These are phyloP conservation scores for Tolypocladium cylindrosporum DNA, from an alignment of 2,329 filamentous ascomycete genomes.

Conservation along the genomic window DNA sequence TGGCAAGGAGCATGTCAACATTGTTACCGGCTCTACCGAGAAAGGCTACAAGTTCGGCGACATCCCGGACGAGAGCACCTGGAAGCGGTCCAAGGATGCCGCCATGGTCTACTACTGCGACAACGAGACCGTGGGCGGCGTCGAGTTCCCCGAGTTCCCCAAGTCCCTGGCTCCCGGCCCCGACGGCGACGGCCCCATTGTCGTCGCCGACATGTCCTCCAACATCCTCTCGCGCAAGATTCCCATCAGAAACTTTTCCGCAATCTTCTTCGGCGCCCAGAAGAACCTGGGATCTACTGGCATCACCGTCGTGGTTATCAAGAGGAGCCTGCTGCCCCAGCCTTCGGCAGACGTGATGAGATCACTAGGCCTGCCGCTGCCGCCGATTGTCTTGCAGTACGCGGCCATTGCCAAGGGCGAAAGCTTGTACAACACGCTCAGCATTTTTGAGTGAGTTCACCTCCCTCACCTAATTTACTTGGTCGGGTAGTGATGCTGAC, in stretches of 20 bases:
- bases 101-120: constrained; percentile 84
- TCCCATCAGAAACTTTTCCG: constrained; percentile 67
- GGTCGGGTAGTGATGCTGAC: background rate
- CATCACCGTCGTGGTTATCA: constrained; percentile 76
- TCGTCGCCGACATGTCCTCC: constrained; percentile 88
- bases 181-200: constrained; percentile 58
- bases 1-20: constrained; percentile 69
- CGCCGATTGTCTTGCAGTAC: constrained; percentile 73
- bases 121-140: constrained; percentile 90
- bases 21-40: constrained; percentile 34
- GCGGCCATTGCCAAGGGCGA: constrained; percentile 85
- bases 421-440: constrained; percentile 90
- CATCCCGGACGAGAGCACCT: constrained; percentile 68
- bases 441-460: constrained; percentile 66
- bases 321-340: constrained; percentile 69
- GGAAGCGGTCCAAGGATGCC: constrained; percentile 60
- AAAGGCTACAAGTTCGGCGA: constrained; percentile 77
- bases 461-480: background rate
- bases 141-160: constrained; percentile 76
- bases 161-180: constrained; percentile 45
- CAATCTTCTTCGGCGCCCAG: constrained; percentile 88
- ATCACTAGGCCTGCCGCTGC: constrained; percentile 64
- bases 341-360: constrained; percentile 62
- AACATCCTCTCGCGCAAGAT: constrained; percentile 81
- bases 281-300: constrained; percentile 88